phyloP scores from a whole-genome alignment of 2,329 filamentous ascomycete genomes.

The Colletotrichum spinosum region DNA sequence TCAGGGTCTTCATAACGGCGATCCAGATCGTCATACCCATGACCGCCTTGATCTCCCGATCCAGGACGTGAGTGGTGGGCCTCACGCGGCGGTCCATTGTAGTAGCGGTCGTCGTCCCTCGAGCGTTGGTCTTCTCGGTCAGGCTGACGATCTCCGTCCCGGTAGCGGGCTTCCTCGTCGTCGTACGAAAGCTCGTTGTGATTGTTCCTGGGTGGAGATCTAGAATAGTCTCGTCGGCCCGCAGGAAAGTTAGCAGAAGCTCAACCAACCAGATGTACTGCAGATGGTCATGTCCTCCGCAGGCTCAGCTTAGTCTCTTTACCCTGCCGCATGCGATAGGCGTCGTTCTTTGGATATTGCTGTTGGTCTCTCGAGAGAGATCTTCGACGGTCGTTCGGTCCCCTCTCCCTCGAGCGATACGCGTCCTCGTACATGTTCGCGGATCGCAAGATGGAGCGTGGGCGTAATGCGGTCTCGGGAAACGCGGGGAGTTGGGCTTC shows the following conservation, averaged over 20 bases:
- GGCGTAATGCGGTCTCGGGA: slow-evolving; percentile 7
- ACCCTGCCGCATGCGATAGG: slow-evolving; percentile 63
- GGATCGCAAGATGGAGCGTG: slow-evolving; percentile 23
- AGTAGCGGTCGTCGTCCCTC: slow-evolving; percentile 39
- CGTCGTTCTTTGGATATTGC: slow-evolving; percentile 48
- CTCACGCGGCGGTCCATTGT: slow-evolving; percentile 40
- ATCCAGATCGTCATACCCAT: slow-evolving; percentile 44
- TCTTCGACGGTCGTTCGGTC: slow-evolving; percentile 38
- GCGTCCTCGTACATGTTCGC: slow-evolving; percentile 35
- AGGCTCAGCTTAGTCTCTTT: slow-evolving; percentile 47
- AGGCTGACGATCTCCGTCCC: slow-evolving; percentile 36
- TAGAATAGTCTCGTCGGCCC: slow-evolving; percentile 56
- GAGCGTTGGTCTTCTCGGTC: slow-evolving; percentile 20
- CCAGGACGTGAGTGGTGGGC: slow-evolving; percentile 35
- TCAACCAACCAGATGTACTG: slow-evolving; percentile 43
- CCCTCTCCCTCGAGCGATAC: slow-evolving; percentile 32
- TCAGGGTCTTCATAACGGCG: slow-evolving; percentile 48
- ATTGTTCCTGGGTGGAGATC: slow-evolving; percentile 54
- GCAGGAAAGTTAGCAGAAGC: slow-evolving; percentile 58
- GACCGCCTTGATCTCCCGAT: slow-evolving; percentile 42
- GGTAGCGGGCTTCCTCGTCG: slow-evolving; percentile 44
- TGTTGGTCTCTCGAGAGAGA: slow-evolving; percentile 37
- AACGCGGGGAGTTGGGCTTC: slow-evolving; percentile 14
- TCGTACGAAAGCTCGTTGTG: slow-evolving; percentile 46
- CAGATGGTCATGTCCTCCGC: slow-evolving; percentile 38